These are phyloP conservation scores for Diaporthe citrichinensis DNA, from an alignment of 2,329 filamentous ascomycete species.

Conservation along the genomic window DNA sequence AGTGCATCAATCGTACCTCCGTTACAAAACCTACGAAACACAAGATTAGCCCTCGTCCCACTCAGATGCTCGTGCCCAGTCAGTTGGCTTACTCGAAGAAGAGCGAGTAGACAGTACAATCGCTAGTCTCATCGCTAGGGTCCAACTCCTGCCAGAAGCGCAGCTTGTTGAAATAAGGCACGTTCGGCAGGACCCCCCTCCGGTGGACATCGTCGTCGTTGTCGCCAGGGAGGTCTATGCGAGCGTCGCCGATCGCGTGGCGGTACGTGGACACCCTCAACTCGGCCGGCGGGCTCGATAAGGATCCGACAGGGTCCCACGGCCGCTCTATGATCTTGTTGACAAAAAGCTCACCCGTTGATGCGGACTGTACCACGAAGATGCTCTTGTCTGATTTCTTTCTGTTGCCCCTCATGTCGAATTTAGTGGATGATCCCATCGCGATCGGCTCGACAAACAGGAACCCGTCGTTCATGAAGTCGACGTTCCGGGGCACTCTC, in stretches of 20 bases:
- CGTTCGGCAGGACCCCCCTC: neutral
- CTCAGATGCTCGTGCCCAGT: neutral
- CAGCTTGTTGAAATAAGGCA: constrained; percentile 5
- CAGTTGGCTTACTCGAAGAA: constrained; percentile 12
- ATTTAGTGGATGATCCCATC: neutral
- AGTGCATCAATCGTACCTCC: neutral
- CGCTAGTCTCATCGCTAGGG: neutral
- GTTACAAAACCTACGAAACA: constrained; percentile 12
- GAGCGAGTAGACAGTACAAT: neutral
- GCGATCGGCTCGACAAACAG: neutral
- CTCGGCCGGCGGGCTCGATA: neutral
- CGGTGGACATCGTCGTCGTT: neutral
- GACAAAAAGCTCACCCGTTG: constrained; percentile 4
- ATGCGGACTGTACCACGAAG: neutral
- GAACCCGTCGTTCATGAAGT: neutral
- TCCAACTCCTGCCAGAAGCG: constrained; percentile 12
- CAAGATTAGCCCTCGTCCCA: neutral
- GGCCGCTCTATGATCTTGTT: neutral
- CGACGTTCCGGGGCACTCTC: neutral
- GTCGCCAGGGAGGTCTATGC: neutral
- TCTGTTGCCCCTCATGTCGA: neutral
- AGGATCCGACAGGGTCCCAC: neutral
- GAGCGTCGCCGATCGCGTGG: neutral
- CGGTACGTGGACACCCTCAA: constrained; percentile 11
- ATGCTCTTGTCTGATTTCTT: neutral